Conservation (phyloP, 2,329 filamentous ascomycete species). For the Monosporascus sp. region DNA sequence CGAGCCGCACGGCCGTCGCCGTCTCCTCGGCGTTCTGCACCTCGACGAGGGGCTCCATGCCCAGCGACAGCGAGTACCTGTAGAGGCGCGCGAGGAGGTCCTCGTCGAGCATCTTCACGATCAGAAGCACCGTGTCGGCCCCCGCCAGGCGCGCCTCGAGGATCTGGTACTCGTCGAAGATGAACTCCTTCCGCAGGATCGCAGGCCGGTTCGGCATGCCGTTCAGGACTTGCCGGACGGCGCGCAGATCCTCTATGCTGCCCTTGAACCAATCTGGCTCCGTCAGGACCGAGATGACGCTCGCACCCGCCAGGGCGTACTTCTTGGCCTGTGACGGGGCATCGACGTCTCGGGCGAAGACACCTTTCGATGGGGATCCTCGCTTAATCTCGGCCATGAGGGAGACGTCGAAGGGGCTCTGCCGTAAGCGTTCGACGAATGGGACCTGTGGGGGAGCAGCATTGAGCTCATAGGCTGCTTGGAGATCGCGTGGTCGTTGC, state of each 20-base stretch:
- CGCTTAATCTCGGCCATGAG: slow-evolving; percentile 97
- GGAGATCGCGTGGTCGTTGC: slow-evolving; percentile 74
- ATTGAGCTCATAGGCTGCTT: slow-evolving; percentile 80
- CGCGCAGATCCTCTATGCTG: slow-evolving; percentile 85
- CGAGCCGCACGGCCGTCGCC: slow-evolving; percentile 77
- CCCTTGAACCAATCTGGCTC: slow-evolving; percentile 99
- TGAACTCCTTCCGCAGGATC: slow-evolving; percentile 89
- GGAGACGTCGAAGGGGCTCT: slow-evolving; percentile 82
- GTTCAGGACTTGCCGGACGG: slow-evolving; percentile 82
- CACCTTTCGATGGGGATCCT: slow-evolving; percentile 91
- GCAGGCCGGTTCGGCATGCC: slow-evolving; percentile 90
- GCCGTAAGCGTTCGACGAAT: slow-evolving; percentile 71
- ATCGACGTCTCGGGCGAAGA: slow-evolving; percentile 82
- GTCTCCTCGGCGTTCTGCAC: slow-evolving; percentile 95
- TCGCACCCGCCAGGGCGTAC: slow-evolving; percentile 90
- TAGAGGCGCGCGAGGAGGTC: slow-evolving; percentile 73
- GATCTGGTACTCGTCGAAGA: slow-evolving; percentile 98
- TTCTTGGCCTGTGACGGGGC: slow-evolving; percentile 85
- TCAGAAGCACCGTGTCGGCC: slow-evolving; percentile 89
- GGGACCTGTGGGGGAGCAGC: slow-evolving; percentile 79
- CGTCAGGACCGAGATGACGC: slow-evolving; percentile 96
- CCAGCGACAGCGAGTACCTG: slow-evolving; percentile 79
- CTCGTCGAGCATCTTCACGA: slow-evolving; percentile 93
- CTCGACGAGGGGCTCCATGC: slow-evolving; percentile 97
- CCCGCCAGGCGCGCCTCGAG: slow-evolving; percentile 88